Base-by-base conservation (phyloP, 2,329 filamentous ascomycete species). In the Nigrospora sphaerica region DNA sequence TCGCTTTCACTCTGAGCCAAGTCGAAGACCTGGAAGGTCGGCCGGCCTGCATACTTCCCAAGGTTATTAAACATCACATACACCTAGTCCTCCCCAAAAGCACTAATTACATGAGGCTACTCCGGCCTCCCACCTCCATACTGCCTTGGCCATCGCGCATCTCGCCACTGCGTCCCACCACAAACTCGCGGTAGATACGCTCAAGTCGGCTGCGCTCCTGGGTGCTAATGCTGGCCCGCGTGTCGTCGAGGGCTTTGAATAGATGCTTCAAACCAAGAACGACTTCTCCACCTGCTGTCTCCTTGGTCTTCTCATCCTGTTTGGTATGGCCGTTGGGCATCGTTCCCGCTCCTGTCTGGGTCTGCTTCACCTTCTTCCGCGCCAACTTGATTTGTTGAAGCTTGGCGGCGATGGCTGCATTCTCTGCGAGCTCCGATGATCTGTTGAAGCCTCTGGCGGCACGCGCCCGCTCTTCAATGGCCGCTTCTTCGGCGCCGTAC, bases 101-200 rank as follows among this genome's bases (percentile, higher is more conserved):
- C 34, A 9, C 6, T 36, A 6, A 17, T 59, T 68, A 96, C 93
- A 97, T 97, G 67, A 98, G 73, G 68, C 90, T 97, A 57, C 86
- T 92, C 62, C 93, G 75, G 13, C 91, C 93, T 9, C 93, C 93
- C 68, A 98, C 82, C 67, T 97, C 93, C 65, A 84, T 95, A 47
- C 86, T 87, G 0, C 87, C 90, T 67, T 97, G 88, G 2, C 93
- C 93, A 65, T 86, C 92, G 49, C 84, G 88, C 88, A 98, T 90
- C 71, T 97, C 91, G 9, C 93, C 93, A 64, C 91, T 95, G 55
- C 93, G 77, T 0, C 90, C 91, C 4, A 88, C 87, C 0, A 96
- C 84, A 72, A 98, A 98, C 68, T 98, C 93, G 14, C 77, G 74
- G 62, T 98, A 98, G 50, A 98, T 96, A 36, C 79, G 80, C 57